Evolutionary conservation across 2,329 filamentous ascomycete genomes (phyloP).

Genomic region (Fusarium nygamai): DNA sequence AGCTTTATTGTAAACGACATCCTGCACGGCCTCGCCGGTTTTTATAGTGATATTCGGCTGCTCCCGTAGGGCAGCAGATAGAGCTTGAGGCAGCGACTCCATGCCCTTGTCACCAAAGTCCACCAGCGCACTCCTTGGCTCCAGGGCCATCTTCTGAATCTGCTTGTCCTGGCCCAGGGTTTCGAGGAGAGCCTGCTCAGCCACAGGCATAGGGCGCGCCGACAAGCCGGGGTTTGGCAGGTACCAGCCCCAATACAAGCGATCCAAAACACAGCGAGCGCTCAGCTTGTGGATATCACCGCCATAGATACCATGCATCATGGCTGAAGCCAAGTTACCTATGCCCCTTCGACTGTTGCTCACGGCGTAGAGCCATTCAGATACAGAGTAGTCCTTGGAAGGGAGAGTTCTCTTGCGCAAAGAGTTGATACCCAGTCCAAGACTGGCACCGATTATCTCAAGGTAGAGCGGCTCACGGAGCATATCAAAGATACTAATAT

Average conservation of each 20-base stretch:
- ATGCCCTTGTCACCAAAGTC: slow-evolving; percentile 66
- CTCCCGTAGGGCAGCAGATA: slow-evolving; percentile 60
- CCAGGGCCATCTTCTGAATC: slow-evolving; percentile 46
- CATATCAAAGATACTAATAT: slow-evolving; percentile 38
- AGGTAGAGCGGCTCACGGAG: slow-evolving; percentile 48
- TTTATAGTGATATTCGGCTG: slow-evolving; percentile 70
- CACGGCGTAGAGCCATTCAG: slow-evolving; percentile 49
- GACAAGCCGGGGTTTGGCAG: slow-evolving; percentile 46
- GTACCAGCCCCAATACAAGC: slow-evolving; percentile 47
- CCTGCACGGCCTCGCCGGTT: slow-evolving; percentile 57
- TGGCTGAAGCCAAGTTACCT: slow-evolving; percentile 79
- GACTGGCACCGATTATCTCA: slow-evolving; percentile 42
- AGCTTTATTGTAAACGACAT: slow-evolving; percentile 53
- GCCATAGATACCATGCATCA: slow-evolving; percentile 90
- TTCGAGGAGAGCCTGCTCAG: slow-evolving; percentile 45
- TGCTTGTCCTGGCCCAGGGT: slow-evolving; percentile 43
- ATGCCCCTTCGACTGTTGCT: slow-evolving; percentile 55
- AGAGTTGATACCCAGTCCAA: slow-evolving; percentile 41
- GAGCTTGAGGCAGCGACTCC: slow-evolving; percentile 64
- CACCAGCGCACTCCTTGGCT: slow-evolving; percentile 46
- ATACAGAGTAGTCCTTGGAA: slow-evolving; percentile 48
- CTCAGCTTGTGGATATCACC: slow-evolving; percentile 87
- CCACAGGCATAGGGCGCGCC: slow-evolving; percentile 53
- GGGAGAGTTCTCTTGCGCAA: slow-evolving; percentile 34
- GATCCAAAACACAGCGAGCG: slow-evolving; percentile 65